A percentile compares a stretch with the other conserved stretches of the same genome.
Conservation (phyloP, 148 eudicot species). For the Camellia sinensis region DNA sequence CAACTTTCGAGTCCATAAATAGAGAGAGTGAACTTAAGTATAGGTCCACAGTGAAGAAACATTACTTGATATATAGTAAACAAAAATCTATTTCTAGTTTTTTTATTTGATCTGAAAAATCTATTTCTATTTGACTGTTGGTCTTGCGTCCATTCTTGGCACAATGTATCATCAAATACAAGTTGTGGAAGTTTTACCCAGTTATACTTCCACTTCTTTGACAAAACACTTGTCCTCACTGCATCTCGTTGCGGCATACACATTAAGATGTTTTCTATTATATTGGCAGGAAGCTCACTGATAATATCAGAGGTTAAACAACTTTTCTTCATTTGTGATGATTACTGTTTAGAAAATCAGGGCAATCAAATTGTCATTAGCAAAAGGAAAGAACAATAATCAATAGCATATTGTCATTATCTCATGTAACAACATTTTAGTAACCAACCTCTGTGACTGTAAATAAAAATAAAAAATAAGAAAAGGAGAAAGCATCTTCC, state of each 20-base stretch:
- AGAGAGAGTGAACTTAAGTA: too few relatives aligned
- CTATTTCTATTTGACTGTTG: too few relatives aligned
- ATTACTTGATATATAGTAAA: too few relatives aligned
- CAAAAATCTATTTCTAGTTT: too few relatives aligned
- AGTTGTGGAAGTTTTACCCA: conserved; percentile 1
- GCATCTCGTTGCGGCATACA: not conserved
- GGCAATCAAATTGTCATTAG: not conserved
- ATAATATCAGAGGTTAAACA: not conserved
- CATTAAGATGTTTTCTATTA: not conserved
- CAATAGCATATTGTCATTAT: not conserved
- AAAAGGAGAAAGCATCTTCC: not conserved
- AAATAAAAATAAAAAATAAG: not conserved
- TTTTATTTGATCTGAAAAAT: too few relatives aligned
- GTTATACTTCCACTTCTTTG: not conserved
- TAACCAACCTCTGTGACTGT: not conserved
- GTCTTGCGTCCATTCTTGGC: too few relatives aligned
- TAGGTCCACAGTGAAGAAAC: too few relatives aligned
- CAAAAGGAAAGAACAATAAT: not conserved
- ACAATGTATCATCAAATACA: not conserved
- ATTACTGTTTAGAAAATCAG: not conserved
- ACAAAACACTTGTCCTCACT: conserved; percentile 10
- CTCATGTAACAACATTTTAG: not conserved
- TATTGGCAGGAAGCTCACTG: conserved; percentile 1
- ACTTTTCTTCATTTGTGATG: not conserved
- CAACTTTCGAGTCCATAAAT: too few relatives aligned